These are phyloP conservation scores for Peniophora sp. DNA, from an alignment of 1,284 basidiomycete species.

Conservation along the genomic window DNA sequence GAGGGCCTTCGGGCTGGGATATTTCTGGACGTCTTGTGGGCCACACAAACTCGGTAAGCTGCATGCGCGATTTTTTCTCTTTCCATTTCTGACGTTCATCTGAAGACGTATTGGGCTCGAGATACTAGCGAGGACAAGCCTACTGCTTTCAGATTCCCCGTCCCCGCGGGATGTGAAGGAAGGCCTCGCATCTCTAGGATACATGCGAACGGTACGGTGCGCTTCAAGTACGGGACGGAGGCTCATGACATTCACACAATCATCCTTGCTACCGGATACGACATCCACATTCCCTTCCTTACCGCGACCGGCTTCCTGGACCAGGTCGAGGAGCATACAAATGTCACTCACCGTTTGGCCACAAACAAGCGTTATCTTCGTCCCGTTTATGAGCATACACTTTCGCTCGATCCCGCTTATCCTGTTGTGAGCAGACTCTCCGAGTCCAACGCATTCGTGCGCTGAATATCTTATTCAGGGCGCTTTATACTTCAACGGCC, in stretches of 20 bases:
- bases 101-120: not conserved
- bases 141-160: not conserved
- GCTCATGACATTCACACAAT: not conserved
- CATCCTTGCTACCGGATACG: not conserved
- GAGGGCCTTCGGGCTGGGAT: not conserved
- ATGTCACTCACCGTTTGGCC: not conserved
- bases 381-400: not conserved
- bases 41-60: not conserved
- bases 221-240: not conserved
- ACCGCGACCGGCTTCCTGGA: not conserved
- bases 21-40: not conserved
- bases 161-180: not conserved
- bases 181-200: not conserved
- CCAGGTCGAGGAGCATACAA: not conserved
- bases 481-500: not conserved
- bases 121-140: not conserved
- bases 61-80: not conserved
- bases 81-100: too few species aligned
- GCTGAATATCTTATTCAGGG: too few species aligned
- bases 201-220: not conserved
- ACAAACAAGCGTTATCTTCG: not conserved
- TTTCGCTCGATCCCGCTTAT: too few species aligned
- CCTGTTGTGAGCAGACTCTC: too few species aligned
- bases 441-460: too few species aligned
- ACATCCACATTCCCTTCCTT: not conserved